A percentile compares a stretch with the other conserved stretches of the same genome.
phyloP scores from a whole-genome alignment of 2,329 filamentous ascomycete species.

The Colletotrichum noveboracense region DNA sequence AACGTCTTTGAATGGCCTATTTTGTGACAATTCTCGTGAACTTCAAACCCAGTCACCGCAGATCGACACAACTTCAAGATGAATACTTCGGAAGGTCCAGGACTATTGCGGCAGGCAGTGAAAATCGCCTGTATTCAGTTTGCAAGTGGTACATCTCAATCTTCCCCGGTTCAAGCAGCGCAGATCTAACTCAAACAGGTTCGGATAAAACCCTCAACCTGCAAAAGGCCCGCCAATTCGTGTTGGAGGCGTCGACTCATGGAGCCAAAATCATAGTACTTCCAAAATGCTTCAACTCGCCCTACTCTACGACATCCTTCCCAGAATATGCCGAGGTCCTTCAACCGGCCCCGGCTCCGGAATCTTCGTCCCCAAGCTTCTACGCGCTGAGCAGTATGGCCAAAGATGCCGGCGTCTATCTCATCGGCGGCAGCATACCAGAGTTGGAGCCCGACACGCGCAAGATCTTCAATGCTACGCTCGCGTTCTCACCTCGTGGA shows the following conservation, averaged over 20 bases:
- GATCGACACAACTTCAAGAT: background rate
- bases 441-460: slow-evolving; percentile 65
- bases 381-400: slow-evolving; percentile 84
- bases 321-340: slow-evolving; percentile 89
- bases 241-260: slow-evolving; percentile 75
- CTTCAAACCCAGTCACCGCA: too few species aligned
- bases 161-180: background rate
- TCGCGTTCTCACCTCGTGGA: slow-evolving; percentile 82
- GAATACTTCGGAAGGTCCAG: background rate
- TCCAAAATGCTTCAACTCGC: slow-evolving; percentile 98
- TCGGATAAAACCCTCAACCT: slow-evolving; percentile 88
- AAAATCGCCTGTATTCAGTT: slow-evolving; percentile 85
- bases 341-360: slow-evolving; percentile 73
- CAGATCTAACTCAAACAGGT: slow-evolving; percentile 51
- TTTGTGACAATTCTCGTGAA: too few species aligned
- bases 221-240: slow-evolving; percentile 76
- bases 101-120: slow-evolving; percentile 57
- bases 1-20: too few species aligned
- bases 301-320: slow-evolving; percentile 91
- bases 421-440: slow-evolving; percentile 92
- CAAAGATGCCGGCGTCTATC: slow-evolving; percentile 75
- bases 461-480: slow-evolving; percentile 88
- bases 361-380: slow-evolving; percentile 78
- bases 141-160: slow-evolving; percentile 50
- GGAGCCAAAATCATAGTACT: slow-evolving; percentile 89